These are phyloP conservation scores for Verticillium zaregamsianum DNA, from an alignment of 2,329 filamentous ascomycete species.

Conservation along the genomic window DNA sequence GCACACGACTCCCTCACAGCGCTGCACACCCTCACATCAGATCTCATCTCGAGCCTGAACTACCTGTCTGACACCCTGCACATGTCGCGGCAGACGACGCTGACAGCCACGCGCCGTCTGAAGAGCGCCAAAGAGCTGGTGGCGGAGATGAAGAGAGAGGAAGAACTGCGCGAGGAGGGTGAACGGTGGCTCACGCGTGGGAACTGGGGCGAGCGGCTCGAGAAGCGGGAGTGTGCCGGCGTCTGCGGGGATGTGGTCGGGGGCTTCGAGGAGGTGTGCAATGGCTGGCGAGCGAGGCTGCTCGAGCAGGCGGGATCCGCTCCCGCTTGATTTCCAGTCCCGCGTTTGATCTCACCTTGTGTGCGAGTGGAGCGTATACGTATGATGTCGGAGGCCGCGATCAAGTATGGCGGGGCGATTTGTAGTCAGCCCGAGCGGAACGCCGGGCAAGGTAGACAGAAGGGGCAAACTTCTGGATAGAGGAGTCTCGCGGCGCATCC, in stretches of 20 bases:
- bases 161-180: constrained; percentile 77
- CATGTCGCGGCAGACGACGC: constrained; percentile 87
- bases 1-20: constrained; percentile 63
- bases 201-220: constrained; percentile 75
- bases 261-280: constrained; percentile 88
- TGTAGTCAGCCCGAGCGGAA: background rate
- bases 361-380: background rate
- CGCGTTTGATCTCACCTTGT: background rate
- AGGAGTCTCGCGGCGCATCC: background rate
- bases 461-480: background rate
- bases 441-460: background rate
- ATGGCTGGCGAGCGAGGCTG: constrained; percentile 74
- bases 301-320: constrained; percentile 57
- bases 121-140: constrained; percentile 82
- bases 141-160: constrained; percentile 77
- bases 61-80: constrained; percentile 88
- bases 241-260: constrained; percentile 85
- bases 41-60: constrained; percentile 75
- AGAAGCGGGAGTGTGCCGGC: constrained; percentile 73
- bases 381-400: background rate
- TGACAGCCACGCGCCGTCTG: constrained; percentile 73
- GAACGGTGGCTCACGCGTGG: constrained; percentile 76
- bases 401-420: background rate
- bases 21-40: constrained; percentile 66
- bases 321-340: constrained; percentile 24